Conservation (phyloP, 805 yeast genomes). For the Cyberlindnera maritima region DNA sequence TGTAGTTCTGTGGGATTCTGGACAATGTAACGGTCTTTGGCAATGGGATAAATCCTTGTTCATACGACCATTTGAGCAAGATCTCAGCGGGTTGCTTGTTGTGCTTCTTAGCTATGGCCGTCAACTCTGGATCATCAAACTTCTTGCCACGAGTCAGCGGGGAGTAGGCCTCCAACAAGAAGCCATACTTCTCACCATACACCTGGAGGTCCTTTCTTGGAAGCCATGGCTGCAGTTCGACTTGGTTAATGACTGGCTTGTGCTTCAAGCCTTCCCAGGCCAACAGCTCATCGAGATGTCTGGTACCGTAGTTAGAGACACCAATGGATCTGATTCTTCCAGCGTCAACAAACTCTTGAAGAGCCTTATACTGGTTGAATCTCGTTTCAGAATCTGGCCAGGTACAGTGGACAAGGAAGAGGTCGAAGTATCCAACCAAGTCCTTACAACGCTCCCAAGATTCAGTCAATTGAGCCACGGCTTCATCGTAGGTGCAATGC, state of each 20-base stretch:
- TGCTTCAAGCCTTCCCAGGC: constrained; percentile 51
- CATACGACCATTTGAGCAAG: constrained; percentile 23
- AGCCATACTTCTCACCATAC: constrained; percentile 20
- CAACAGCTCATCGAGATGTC: constrained; percentile 59
- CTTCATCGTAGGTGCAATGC: constrained; percentile 11
- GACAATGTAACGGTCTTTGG: constrained; percentile 19
- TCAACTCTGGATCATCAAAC: constrained; percentile 21
- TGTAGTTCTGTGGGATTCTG: constrained; percentile 19
- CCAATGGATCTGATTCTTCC: constrained; percentile 68
- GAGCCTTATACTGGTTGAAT: constrained; percentile 64
- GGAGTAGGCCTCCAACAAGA: constrained; percentile 22
- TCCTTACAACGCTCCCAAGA: constrained; percentile 50
- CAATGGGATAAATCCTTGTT: constrained; percentile 24
- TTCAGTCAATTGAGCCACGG: constrained; percentile 41
- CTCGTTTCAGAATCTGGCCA: constrained; percentile 44
- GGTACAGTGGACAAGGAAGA: constrained; percentile 68
- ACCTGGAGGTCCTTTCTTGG: constrained; percentile 26
- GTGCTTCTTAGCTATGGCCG: constrained; percentile 22
- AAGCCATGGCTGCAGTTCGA: constrained; percentile 33
- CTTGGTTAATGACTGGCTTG: constrained; percentile 73
- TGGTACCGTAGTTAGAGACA: constrained; percentile 68
- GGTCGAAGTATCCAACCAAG: constrained; percentile 61
- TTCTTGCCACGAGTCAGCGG: constrained; percentile 25
- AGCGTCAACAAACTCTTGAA: constrained; percentile 66
- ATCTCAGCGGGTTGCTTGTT: constrained; percentile 18